phyloP scores from a whole-genome alignment of 2,329 filamentous ascomycete species.

The Cadophora sp. region DNA sequence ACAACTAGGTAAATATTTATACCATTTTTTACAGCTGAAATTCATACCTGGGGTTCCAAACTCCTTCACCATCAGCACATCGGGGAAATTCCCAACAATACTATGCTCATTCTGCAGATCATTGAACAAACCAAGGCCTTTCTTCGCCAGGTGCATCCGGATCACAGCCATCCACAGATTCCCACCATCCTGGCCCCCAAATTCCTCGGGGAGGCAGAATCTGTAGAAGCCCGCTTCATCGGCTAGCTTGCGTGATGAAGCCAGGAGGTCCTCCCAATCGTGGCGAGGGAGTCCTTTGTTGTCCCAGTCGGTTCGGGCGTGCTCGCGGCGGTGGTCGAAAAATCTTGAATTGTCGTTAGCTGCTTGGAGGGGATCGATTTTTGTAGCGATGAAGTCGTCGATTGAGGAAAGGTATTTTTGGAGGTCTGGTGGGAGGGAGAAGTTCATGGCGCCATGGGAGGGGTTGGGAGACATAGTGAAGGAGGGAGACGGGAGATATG shows the following conservation, averaged over 20 bases:
- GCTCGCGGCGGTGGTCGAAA: conserved; percentile 69
- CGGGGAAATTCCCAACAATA: conserved; percentile 67
- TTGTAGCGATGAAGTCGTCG: conserved; percentile 61
- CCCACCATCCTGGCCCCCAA: conserved; percentile 56
- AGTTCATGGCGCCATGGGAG: conserved; percentile 53
- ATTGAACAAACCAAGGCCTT: conserved; percentile 66
- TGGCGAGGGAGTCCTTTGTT: conserved; percentile 56
- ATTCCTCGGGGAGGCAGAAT: conserved; percentile 61
- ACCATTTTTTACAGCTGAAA: neutral
- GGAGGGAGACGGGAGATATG: neutral
- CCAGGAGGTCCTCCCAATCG: conserved; percentile 65
- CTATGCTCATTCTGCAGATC: conserved; percentile 70
- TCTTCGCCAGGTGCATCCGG: conserved; percentile 63
- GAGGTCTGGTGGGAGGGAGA: conserved; percentile 60
- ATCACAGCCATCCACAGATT: conserved; percentile 71
- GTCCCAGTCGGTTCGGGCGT: conserved; percentile 65
- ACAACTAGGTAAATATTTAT: conserved; percentile 25
- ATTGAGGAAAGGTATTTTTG: conserved; percentile 55
- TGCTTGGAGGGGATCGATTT: conserved; percentile 61
- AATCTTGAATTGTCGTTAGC: conserved; percentile 68
- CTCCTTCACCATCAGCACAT: conserved; percentile 66
- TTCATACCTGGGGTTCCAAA: conserved; percentile 54
- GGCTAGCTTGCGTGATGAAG: conserved; percentile 56
- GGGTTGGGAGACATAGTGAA: conserved; percentile 34
- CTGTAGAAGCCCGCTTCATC: conserved; percentile 67